A percentile compares a stretch with the other conserved stretches of the same genome.
These are phyloP conservation scores for Arthrobotrys iridis DNA, from an alignment of 2,329 filamentous ascomycete species.

Conservation along the genomic window DNA sequence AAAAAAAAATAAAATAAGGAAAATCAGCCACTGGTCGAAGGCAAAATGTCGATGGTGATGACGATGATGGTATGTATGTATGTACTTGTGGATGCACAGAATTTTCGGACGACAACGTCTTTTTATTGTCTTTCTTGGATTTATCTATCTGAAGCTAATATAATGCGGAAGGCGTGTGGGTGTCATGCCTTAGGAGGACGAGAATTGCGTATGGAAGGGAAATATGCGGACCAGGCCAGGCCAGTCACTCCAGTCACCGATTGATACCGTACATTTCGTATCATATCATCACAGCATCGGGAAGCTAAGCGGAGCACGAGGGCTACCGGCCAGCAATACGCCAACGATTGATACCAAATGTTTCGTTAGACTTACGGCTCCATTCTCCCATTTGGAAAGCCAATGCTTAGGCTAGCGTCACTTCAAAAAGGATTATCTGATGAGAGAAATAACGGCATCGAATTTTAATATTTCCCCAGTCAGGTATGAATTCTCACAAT, in stretches of 20 bases:
- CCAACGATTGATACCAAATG: conserved; percentile 24
- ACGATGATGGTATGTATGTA: neutral
- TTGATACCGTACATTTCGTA: neutral
- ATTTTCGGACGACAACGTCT: neutral
- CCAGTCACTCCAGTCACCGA: neutral
- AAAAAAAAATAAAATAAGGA: neutral
- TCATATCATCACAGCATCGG: conserved; percentile 7
- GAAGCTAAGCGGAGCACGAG: neutral
- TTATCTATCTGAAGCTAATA: conserved; percentile 3
- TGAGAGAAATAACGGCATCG: conserved; percentile 21
- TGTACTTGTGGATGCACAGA: neutral
- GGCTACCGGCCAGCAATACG: conserved; percentile 21
- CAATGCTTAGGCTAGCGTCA: conserved; percentile 7
- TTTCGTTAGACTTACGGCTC: conserved; percentile 38
- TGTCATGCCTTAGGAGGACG: conserved; percentile 2
- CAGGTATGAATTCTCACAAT: neutral
- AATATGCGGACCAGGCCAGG: conserved; percentile 8
- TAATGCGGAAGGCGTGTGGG: conserved; percentile 4
- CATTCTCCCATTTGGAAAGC: conserved; percentile 36
- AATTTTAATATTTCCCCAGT: neutral
- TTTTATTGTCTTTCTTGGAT: neutral
- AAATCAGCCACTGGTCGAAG: too few relatives aligned
- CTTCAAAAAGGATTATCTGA: conserved; percentile 24
- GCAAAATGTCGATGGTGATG: neutral
- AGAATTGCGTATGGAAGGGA: neutral